phyloP scores from a whole-genome alignment of 768 basidiomycete genomes.

The Lepiota subincarnata region DNA sequence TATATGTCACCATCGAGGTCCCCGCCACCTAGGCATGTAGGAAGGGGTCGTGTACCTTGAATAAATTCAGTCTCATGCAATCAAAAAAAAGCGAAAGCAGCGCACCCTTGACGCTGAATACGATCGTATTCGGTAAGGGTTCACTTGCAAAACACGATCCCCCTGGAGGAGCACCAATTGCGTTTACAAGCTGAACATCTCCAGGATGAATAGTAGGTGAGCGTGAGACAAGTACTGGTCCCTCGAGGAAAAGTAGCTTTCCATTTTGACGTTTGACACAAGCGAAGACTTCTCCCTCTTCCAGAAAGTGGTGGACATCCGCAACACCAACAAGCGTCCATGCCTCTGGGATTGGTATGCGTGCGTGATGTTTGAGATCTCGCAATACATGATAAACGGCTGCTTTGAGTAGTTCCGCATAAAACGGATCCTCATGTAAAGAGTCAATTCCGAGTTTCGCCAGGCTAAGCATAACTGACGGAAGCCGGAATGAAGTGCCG shows the following conservation, averaged over 20 bases:
- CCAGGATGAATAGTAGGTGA: conserved; percentile 71
- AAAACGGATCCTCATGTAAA: conserved; percentile 40
- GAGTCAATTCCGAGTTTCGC: conserved; percentile 41
- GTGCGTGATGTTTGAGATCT: conserved; percentile 57
- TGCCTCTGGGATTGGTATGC: conserved; percentile 60
- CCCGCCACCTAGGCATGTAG: conserved; percentile 62
- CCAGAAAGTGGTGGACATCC: conserved; percentile 53
- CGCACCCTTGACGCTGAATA: conserved; percentile 58
- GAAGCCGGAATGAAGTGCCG: conserved; percentile 50
- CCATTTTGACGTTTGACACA: conserved; percentile 44
- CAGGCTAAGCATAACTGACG: conserved; percentile 48
- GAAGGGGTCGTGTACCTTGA: conserved; percentile 53
- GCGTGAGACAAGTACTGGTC: conserved; percentile 52
- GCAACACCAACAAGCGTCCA: conserved; percentile 73
- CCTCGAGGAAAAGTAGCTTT: conserved; percentile 42
- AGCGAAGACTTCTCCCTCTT: conserved; percentile 57
- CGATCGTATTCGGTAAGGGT: conserved; percentile 55
- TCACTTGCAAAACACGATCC: conserved; percentile 50
- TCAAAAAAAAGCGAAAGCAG: background rate
- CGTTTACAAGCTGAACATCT: conserved; percentile 55
- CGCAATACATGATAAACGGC: conserved; percentile 62
- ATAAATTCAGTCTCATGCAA: background rate
- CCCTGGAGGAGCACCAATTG: conserved; percentile 55
- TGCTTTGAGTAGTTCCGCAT: conserved; percentile 47
- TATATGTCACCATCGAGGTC: conserved; percentile 68